Evolutionary conservation across 2,329 filamentous ascomycete species (phyloP), one percentile per base, ranked within the genome.

Genomic region (Colletotrichum orchidophilum): DNA sequence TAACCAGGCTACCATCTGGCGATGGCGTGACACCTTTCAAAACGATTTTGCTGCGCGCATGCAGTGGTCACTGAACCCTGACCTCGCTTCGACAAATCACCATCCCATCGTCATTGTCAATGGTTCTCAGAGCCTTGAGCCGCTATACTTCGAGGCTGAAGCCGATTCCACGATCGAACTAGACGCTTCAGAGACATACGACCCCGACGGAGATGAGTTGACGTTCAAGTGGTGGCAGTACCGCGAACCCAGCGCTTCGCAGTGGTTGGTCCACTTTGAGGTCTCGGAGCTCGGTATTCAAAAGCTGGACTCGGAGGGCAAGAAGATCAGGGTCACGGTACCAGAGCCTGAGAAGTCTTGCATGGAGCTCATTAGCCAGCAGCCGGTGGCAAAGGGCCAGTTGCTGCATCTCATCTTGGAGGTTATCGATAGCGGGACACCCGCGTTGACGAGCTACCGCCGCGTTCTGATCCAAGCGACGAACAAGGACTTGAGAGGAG

Each of bases 161-260:
- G 82, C 83, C 1, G 82, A 80, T 1, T 75, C 78, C 2, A 79
- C 76, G 0, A 75, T 87, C 12, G 78, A 73, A 0, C 77, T 88
- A 0, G 84, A 88, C 65, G 85, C 85, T 0, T 81, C 81, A 0
- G 76, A 76, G 31, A 84, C 83, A 0, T 86, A 85, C 69, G 85
- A 87, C 74, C 84, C 85, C 0, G 84, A 88, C 68, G 78, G 77
- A 0, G 80, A 81, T 54, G 71, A 78, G 8, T 74, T 87, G 27
- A 80, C 78, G 3, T 87, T 85, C 78, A 82, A 82, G 62, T 87
- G 86, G 86, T 86, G 81, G 76, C 85, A 87, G 29, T 88, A 88
- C 75, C 74, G 72, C 8, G 81, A 82, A 54, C 77, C 80, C 0
- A 77, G 71, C 65, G 76, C 78, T 2, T 74, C 81, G 1, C 85